Percentiles rank a stretch among this genome's conserved stretches.
Evolutionary conservation across 345 rosid genomes (phyloP).

Genomic region (Cochlearia excelsa): DNA sequence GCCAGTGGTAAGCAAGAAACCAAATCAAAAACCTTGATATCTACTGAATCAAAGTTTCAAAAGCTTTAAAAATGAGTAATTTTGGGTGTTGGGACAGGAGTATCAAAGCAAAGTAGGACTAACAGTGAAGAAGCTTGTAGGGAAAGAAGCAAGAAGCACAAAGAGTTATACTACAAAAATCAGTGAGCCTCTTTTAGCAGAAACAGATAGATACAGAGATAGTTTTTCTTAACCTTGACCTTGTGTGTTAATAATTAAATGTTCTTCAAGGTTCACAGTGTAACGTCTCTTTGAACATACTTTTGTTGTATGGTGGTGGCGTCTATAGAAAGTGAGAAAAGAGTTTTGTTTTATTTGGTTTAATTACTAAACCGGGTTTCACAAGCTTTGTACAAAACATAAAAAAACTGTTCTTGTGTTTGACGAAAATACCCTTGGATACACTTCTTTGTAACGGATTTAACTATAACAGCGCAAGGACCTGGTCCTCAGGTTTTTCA

Average conservation of each 20-base stretch:
- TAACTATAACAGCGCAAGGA: slow-evolving; percentile 1
- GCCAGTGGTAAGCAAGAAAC: slow-evolving; percentile 32
- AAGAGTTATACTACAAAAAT: slow-evolving; percentile 20
- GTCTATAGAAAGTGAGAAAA: neutral
- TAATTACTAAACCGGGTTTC: too few species aligned
- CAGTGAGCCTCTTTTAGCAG: slow-evolving; percentile 31
- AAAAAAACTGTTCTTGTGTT: neutral
- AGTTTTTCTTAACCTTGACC: too few species aligned
- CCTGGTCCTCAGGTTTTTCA: slow-evolving; percentile 14
- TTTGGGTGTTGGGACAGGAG: slow-evolving; percentile 29
- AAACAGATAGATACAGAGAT: slow-evolving; percentile 23
- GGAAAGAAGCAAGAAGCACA: slow-evolving; percentile 22
- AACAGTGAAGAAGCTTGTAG: slow-evolving; percentile 30
- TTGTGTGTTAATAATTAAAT: too few species aligned
- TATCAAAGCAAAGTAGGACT: slow-evolving; percentile 40
- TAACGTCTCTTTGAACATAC: slow-evolving; percentile 9
- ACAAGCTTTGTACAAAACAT: too few species aligned
- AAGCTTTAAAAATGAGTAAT: neutral
- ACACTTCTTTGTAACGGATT: slow-evolving; percentile 11
- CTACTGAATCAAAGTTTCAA: neutral
- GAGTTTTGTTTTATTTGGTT: too few species aligned
- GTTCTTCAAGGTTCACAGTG: slow-evolving; percentile 1
- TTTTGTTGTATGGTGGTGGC: slow-evolving; percentile 24
- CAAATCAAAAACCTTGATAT: neutral
- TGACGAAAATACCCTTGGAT: slow-evolving; percentile 34